Percentiles rank a stretch among this genome's conserved stretches.
These are phyloP conservation scores for Naegleria lovaniensis DNA, from an alignment of 208 protist species.

Conservation along the genomic window DNA sequence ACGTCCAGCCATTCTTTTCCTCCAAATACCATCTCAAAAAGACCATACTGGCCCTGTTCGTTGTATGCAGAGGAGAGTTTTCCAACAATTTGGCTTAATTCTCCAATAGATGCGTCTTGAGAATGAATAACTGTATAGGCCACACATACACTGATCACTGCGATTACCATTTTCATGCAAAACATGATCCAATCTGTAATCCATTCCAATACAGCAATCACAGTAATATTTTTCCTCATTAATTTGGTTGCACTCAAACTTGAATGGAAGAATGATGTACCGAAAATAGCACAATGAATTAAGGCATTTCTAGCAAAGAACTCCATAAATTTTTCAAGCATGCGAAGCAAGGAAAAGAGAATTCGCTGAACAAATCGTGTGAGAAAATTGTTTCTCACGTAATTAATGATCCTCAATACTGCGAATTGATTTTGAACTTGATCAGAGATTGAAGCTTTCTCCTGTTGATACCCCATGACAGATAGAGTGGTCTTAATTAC, in stretches of 20 bases:
- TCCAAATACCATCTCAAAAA: background rate
- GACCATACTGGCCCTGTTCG: background rate
- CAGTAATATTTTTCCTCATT: background rate
- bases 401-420: background rate
- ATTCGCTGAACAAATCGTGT: background rate
- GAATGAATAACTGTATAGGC: background rate
- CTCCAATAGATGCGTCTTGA: background rate
- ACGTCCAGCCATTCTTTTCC: background rate
- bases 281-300: background rate
- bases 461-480: background rate
- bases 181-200: background rate
- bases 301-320: background rate
- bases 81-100: background rate
- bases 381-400: background rate
- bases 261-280: background rate
- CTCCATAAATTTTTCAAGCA: background rate
- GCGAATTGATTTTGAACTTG: background rate
- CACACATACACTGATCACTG: background rate
- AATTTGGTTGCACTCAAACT: background rate
- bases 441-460: background rate
- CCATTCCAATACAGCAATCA: background rate
- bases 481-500: background rate
- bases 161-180: background rate
- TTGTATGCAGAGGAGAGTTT: background rate
- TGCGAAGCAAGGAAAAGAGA: background rate